A percentile compares a stretch with the other conserved stretches of the same genome.
Conservation (phyloP, 2,329 filamentous ascomycete genomes). For the Aulographum hederae region DNA sequence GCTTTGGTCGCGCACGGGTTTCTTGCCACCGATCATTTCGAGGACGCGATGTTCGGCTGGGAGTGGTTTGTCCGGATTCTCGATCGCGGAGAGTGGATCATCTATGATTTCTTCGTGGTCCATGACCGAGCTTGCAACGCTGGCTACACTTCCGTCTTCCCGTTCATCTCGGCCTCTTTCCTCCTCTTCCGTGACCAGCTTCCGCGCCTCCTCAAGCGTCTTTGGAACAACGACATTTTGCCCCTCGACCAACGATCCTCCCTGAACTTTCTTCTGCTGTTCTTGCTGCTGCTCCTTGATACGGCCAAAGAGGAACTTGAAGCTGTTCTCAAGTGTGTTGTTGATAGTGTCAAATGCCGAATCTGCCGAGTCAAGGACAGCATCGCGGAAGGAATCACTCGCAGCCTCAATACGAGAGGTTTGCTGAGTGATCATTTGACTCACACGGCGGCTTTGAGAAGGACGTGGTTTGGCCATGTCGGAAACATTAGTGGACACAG, state of each 20-base stretch:
- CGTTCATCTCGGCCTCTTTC: slow-evolving; percentile 20
- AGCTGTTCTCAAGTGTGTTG: slow-evolving; percentile 75
- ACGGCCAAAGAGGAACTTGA: slow-evolving; percentile 81
- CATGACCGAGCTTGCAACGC: slow-evolving; percentile 34
- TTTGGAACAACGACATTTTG: slow-evolving; percentile 46
- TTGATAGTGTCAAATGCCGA: slow-evolving; percentile 85
- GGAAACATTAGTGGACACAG: slow-evolving; percentile 1
- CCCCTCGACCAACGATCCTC: not conserved
- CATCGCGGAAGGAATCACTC: slow-evolving; percentile 56
- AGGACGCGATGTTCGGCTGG: slow-evolving; percentile 47
- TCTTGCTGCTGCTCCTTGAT: slow-evolving; percentile 50
- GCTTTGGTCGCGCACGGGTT: slow-evolving; percentile 49
- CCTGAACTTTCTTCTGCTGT: slow-evolving; percentile 7
- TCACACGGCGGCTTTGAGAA: slow-evolving; percentile 44
- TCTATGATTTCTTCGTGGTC: slow-evolving; percentile 14
- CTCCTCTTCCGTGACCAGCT: slow-evolving; percentile 46
- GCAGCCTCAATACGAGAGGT: slow-evolving; percentile 66
- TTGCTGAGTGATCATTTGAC: slow-evolving; percentile 71
- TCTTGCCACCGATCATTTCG: slow-evolving; percentile 51
- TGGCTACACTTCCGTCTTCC: slow-evolving; percentile 31
- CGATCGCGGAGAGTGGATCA: slow-evolving; percentile 5
- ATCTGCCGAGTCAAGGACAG: slow-evolving; percentile 63
- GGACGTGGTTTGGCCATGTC: slow-evolving; percentile 10
- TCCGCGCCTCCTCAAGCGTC: slow-evolving; percentile 82
- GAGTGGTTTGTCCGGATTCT: no score